These are phyloP conservation scores for Fusarium brachygibbosum DNA, from an alignment of 2,329 filamentous ascomycete genomes.

Conservation along the genomic window DNA sequence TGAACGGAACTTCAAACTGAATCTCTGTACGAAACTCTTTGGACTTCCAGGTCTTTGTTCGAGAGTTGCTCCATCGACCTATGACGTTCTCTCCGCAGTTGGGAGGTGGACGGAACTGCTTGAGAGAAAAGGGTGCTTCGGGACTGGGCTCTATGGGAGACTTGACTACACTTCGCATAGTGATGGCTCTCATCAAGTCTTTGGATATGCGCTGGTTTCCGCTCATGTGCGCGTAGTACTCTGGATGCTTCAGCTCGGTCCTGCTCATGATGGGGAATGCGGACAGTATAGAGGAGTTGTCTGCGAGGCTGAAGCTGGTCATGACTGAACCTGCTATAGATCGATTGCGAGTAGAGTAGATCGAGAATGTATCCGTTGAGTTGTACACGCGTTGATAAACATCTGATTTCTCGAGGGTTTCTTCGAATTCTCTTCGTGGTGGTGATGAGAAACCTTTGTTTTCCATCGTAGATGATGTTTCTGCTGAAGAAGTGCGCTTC, in stretches of 20 bases:
- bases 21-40: constrained; percentile 26
- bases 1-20: constrained; percentile 11
- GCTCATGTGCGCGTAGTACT: constrained; percentile 21
- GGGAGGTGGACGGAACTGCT: constrained; percentile 20
- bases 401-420: not conserved
- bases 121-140: constrained; percentile 15
- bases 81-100: constrained; percentile 27
- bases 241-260: constrained; percentile 16
- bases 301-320: constrained; percentile 26
- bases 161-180: constrained; percentile 17
- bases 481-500: constrained; percentile 13
- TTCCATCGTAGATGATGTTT: not conserved
- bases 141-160: constrained; percentile 8
- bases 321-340: constrained; percentile 13
- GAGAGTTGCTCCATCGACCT: constrained; percentile 15
- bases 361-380: constrained; percentile 9
- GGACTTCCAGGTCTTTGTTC: constrained; percentile 17
- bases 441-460: not conserved
- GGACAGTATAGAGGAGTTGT: constrained; percentile 22
- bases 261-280: constrained; percentile 30
- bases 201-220: constrained; percentile 7
- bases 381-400: constrained; percentile 28
- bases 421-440: constrained; percentile 7
- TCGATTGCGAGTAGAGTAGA: not conserved
- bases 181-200: constrained; percentile 27